Evolutionary conservation across 169 alveolate species (phyloP).

Genomic region (Plasmodium vinckei): DNA sequence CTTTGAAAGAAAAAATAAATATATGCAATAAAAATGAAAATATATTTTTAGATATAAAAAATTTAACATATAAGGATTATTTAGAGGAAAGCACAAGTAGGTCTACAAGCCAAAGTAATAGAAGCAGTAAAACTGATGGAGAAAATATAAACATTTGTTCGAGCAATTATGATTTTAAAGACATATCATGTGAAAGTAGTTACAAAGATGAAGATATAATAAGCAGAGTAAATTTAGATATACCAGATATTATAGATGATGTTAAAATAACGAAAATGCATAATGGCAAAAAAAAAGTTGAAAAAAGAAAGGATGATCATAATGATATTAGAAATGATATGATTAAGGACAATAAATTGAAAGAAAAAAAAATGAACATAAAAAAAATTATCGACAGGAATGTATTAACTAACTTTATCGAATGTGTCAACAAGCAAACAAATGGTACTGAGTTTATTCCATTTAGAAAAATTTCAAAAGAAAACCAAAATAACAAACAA

Average conservation of each 20-base stretch:
- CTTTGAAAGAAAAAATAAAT: background rate
- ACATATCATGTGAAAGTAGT: background rate
- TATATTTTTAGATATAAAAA: background rate
- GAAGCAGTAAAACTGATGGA: background rate
- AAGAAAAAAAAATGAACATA: conserved; percentile 12
- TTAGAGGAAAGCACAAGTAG: background rate
- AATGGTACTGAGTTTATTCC: background rate
- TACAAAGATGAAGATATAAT: conserved; percentile 11
- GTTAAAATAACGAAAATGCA: conserved; percentile 2
- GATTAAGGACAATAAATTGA: background rate
- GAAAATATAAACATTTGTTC: no score
- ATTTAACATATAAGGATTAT: conserved; percentile 2
- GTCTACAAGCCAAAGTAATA: background rate
- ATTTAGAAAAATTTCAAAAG: background rate
- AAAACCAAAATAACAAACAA: background rate
- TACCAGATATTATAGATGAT: background rate
- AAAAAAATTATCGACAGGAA: conserved; percentile 32
- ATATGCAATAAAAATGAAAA: background rate
- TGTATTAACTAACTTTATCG: conserved; percentile 30
- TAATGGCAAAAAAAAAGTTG: background rate
- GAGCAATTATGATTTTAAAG: no score
- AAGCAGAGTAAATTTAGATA: conserved; percentile 18
- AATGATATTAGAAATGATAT: background rate
- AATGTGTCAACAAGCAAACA: conserved; percentile 25
- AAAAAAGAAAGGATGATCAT: background rate